Conservation (phyloP, 257 asterid species). For the Anisodus tanguticus region DNA sequence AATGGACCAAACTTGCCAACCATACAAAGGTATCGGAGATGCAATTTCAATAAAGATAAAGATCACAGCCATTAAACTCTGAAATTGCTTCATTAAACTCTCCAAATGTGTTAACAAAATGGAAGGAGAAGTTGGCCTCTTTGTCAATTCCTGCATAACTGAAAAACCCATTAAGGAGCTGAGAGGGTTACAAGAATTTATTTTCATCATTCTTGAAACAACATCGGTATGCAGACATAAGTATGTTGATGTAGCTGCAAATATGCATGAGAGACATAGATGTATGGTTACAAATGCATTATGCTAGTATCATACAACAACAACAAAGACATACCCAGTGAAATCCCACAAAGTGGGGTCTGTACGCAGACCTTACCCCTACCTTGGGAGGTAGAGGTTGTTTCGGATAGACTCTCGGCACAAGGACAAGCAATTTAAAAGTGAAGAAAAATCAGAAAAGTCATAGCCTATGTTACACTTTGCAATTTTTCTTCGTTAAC, state of each 20-base stretch:
- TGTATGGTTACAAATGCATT: no score
- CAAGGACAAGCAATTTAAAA: no score
- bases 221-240: background rate
- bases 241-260: background rate
- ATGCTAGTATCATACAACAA: no score
- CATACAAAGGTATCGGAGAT: conserved; percentile 63
- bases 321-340: no score
- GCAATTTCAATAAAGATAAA: conserved; percentile 65
- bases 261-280: background rate
- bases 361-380: no score
- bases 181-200: background rate
- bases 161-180: conserved; percentile 36
- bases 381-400: no score
- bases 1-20: conserved; percentile 47
- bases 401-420: no score
- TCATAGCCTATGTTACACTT: background rate
- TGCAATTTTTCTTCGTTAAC: background rate
- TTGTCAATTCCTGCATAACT: conserved; percentile 59
- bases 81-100: conserved; percentile 48
- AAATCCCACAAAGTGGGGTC: no score
- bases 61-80: conserved; percentile 54
- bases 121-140: conserved; percentile 37
- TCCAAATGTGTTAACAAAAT: conserved; percentile 43
- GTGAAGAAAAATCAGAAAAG: background rate
- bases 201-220: conserved; percentile 11